A percentile compares a stretch with the other conserved stretches of the same genome.
phyloP scores from a whole-genome alignment of 495 filamentous ascomycete genomes.

The Xylaria curta region DNA sequence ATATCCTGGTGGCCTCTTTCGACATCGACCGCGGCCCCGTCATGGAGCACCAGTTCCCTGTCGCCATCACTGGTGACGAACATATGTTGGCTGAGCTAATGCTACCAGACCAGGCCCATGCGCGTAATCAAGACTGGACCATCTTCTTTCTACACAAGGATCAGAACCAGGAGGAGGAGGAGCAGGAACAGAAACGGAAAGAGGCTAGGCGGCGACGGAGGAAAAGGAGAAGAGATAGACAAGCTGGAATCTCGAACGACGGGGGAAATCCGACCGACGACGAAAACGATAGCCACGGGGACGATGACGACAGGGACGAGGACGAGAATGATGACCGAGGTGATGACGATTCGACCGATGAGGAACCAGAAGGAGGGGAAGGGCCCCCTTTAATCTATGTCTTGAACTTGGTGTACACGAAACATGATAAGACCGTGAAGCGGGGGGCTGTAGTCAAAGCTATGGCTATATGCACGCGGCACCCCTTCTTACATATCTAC shows the following conservation, averaged over 20 bases:
- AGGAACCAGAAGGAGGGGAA: slow-evolving; percentile 70
- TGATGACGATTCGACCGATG: slow-evolving; percentile 59
- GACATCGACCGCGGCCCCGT: slow-evolving; percentile 94
- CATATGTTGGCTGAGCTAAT: slow-evolving; percentile 97
- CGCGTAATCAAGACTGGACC: slow-evolving; percentile 96
- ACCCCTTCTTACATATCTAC: slow-evolving; percentile 99
- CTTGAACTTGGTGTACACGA: slow-evolving; percentile 96
- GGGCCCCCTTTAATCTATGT: slow-evolving; percentile 97
- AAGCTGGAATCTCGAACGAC: slow-evolving; percentile 60
- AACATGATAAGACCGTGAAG: slow-evolving; percentile 90
- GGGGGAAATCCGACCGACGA: slow-evolving; percentile 53
- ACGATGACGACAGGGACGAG: slow-evolving; percentile 37
- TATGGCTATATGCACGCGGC: slow-evolving; percentile 98
- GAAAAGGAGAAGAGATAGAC: slow-evolving; percentile 52
- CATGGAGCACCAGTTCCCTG: slow-evolving; percentile 98
- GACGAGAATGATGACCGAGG: slow-evolving; percentile 64
- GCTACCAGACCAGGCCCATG: slow-evolving; percentile 96
- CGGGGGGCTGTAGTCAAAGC: slow-evolving; percentile 95
- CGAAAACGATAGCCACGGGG: slow-evolving; percentile 49
- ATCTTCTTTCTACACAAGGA: slow-evolving; percentile 99
- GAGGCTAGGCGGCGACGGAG: slow-evolving; percentile 56
- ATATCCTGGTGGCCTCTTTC: slow-evolving; percentile 98
- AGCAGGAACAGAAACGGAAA: slow-evolving; percentile 59
- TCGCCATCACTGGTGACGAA: slow-evolving; percentile 95
- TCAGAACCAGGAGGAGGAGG: slow-evolving; percentile 77